Conservation (phyloP, 2,329 filamentous ascomycete genomes). For the Penicillium aurantiogriseum region DNA sequence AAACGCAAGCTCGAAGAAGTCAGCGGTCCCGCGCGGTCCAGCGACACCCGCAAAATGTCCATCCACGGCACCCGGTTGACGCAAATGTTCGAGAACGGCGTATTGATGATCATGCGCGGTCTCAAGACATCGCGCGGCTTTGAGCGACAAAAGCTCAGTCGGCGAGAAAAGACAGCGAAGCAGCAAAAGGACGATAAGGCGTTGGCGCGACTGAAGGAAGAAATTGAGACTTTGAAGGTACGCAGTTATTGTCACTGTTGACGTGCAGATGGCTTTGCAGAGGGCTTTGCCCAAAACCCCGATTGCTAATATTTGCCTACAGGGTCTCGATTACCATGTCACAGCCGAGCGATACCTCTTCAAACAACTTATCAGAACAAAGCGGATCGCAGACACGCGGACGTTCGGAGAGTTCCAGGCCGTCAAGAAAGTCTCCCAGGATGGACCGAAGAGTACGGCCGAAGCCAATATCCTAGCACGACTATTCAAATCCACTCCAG, state of each 20-base stretch:
- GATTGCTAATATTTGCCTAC: conserved; percentile 12
- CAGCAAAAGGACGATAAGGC: conserved; percentile 43
- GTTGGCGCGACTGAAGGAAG: conserved; percentile 50
- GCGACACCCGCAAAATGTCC: conserved; percentile 29
- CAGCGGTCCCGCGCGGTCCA: conserved; percentile 21
- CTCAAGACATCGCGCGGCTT: conserved; percentile 60
- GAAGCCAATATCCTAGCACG: conserved; percentile 59
- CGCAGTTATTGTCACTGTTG: conserved; percentile 1
- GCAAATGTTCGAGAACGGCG: conserved; percentile 51
- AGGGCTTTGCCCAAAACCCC: neutral
- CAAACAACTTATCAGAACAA: conserved; percentile 57
- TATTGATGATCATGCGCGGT: conserved; percentile 51
- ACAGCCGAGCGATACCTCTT: conserved; percentile 56
- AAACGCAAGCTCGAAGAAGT: conserved; percentile 43
- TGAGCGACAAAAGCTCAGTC: conserved; percentile 62
- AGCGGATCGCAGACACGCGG: conserved; percentile 54
- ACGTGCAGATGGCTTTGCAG: neutral
- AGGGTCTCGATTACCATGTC: conserved; percentile 52
- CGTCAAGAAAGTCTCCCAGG: conserved; percentile 37
- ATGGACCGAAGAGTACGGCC: conserved; percentile 45
- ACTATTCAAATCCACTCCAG: conserved; percentile 59
- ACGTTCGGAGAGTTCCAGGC: conserved; percentile 46
- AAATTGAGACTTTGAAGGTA: conserved; percentile 59
- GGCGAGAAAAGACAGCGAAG: conserved; percentile 56
- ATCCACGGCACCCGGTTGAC: conserved; percentile 42